Evolutionary conservation across 2,329 filamentous ascomycete species (phyloP).

Genomic region (Pleurostoma richardsiae): DNA sequence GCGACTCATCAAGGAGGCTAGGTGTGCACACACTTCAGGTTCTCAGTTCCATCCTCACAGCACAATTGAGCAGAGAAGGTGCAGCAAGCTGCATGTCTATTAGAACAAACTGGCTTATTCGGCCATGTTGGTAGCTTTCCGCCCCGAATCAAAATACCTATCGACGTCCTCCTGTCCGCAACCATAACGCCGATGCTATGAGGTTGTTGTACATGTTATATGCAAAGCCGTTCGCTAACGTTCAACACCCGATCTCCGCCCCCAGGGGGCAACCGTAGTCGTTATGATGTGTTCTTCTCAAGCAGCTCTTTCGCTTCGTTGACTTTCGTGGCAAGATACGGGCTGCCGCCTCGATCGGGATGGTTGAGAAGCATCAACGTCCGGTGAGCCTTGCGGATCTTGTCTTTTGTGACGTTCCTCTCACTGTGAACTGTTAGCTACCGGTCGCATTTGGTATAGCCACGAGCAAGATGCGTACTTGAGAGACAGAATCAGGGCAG

Average conservation of each 20-base stretch:
- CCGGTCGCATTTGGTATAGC: too few species aligned
- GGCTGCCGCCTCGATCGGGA: conserved; percentile 92
- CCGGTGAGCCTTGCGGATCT: conserved; percentile 91
- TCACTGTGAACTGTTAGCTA: conserved; percentile 52
- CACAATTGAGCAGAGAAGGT: too few species aligned
- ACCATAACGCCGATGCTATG: conserved; percentile 14
- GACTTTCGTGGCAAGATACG: conserved; percentile 94
- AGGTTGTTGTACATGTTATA: conserved; percentile 4
- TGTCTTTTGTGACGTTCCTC: conserved; percentile 81
- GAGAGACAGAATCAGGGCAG: conserved; percentile 82
- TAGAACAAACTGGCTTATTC: too few species aligned
- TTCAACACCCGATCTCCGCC: background rate
- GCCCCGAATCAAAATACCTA: too few species aligned
- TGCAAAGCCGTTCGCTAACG: background rate
- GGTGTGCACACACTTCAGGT: too few species aligned
- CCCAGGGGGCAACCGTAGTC: background rate
- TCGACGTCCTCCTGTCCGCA: too few species aligned
- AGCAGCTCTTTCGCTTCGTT: conserved; percentile 97
- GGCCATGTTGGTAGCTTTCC: too few species aligned
- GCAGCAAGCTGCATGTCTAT: too few species aligned
- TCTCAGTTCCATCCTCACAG: too few species aligned
- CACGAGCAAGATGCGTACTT: conserved; percentile 51
- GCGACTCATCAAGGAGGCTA: too few species aligned
- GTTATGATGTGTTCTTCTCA: conserved; percentile 58
- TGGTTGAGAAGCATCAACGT: conserved; percentile 97